phyloP scores from a whole-genome alignment of 2,329 filamentous ascomycete species.

The Stemphylium beticola region DNA sequence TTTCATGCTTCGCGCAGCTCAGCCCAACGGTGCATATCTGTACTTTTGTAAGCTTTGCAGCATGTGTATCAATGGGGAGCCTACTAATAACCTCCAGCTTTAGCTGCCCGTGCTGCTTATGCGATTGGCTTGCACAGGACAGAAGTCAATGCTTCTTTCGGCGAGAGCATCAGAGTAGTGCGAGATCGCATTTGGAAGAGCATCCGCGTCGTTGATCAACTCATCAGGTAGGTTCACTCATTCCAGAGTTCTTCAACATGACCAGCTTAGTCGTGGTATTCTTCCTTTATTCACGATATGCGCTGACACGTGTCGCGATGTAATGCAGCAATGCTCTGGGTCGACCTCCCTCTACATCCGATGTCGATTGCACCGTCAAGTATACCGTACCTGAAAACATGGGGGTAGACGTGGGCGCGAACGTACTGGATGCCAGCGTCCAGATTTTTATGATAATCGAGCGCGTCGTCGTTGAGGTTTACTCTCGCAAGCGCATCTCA shows the following conservation, averaged over 20 bases:
- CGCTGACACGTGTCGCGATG: not conserved
- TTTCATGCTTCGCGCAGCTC: slow-evolving; percentile 59
- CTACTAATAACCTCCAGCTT: slow-evolving; percentile 22
- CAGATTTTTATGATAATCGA: slow-evolving; percentile 59
- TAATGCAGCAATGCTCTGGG: slow-evolving; percentile 54
- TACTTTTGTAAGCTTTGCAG: slow-evolving; percentile 50
- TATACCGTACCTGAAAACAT: slow-evolving; percentile 39
- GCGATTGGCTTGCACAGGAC: slow-evolving; percentile 60
- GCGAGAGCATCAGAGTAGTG: slow-evolving; percentile 48
- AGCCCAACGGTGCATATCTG: slow-evolving; percentile 60
- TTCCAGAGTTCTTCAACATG: not conserved
- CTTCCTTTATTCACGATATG: not conserved
- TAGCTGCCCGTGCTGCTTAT: slow-evolving; percentile 60
- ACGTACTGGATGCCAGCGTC: slow-evolving; percentile 43
- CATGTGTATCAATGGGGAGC: not conserved
- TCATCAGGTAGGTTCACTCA: slow-evolving; percentile 39
- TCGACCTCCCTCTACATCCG: slow-evolving; percentile 60
- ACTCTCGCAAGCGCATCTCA: slow-evolving; percentile 52
- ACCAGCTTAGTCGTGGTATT: too few relatives aligned
- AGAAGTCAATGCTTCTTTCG: slow-evolving; percentile 60
- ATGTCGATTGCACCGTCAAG: slow-evolving; percentile 56
- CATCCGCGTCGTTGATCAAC: slow-evolving; percentile 58
- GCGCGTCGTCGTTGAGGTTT: slow-evolving; percentile 55
- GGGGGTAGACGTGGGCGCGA: slow-evolving; percentile 20
- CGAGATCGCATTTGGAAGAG: slow-evolving; percentile 61